Conservation (phyloP, 2,329 filamentous ascomycete genomes). For the Boeremia exigua region DNA sequence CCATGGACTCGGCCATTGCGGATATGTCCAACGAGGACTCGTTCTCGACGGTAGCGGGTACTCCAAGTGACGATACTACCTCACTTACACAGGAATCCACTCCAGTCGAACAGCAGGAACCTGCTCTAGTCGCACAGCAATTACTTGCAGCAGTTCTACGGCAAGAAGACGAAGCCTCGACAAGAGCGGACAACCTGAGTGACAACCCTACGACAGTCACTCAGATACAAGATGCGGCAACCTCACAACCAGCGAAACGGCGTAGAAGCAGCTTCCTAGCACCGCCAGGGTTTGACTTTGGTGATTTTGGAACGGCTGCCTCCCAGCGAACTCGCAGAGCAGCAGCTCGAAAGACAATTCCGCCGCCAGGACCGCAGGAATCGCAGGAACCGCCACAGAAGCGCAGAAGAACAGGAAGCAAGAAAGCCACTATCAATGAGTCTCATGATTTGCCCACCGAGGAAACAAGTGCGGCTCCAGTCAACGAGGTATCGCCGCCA, state of each 20-base stretch:
- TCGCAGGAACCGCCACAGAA: not conserved
- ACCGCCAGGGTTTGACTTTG: not conserved
- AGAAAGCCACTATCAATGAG: not conserved
- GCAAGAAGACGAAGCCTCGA: not conserved
- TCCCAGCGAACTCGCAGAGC: conserved; percentile 6
- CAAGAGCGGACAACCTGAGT: no score
- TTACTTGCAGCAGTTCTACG: not conserved
- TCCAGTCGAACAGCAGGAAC: no score
- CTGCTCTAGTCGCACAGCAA: not conserved
- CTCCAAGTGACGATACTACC: not conserved
- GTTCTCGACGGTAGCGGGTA: not conserved
- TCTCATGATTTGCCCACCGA: no score
- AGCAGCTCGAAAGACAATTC: not conserved
- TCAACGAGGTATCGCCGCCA: not conserved
- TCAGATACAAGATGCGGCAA: not conserved
- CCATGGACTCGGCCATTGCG: conserved; percentile 14
- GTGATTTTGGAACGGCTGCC: conserved; percentile 10
- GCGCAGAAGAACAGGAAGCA: not conserved
- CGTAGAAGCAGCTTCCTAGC: not conserved
- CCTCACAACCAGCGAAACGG: not conserved
- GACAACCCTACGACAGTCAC: not conserved
- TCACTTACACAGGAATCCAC: not conserved
- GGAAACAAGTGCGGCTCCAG: not conserved
- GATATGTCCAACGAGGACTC: conserved; percentile 9
- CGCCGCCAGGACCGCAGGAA: not conserved